These are phyloP conservation scores for Triticum turgidum DNA, from an alignment of 176 grass and related monocot genomes.

Conservation along the genomic window DNA sequence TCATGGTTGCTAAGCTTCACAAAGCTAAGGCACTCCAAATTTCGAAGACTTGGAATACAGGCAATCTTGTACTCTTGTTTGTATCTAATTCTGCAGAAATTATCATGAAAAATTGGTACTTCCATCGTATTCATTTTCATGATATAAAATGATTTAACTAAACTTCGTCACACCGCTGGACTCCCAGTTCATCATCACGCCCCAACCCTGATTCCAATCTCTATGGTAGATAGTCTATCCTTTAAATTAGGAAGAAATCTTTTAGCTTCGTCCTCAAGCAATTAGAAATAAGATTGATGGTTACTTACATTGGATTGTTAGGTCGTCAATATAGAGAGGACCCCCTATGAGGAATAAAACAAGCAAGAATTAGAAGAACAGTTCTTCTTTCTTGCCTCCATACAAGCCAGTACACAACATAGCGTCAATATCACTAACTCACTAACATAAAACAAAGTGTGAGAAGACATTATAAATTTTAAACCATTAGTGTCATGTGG, in stretches of 20 bases:
- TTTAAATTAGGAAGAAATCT: neutral
- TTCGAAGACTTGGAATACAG: neutral
- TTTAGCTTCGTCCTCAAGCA: neutral
- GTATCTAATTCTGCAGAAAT: neutral
- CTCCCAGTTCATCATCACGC: too few species aligned
- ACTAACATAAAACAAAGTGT: neutral
- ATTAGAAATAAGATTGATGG: neutral
- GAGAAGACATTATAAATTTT: neutral
- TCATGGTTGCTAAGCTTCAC: neutral
- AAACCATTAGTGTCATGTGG: neutral
- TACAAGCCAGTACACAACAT: neutral
- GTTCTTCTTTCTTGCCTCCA: neutral
- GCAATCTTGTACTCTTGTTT: neutral
- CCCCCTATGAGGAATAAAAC: neutral
- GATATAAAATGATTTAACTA: neutral
- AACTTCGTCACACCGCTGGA: neutral
- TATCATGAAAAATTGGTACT: neutral
- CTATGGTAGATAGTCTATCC: too few species aligned
- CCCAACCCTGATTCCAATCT: too few species aligned
- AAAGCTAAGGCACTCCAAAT: neutral
- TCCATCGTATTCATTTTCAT: neutral
- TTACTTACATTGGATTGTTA: neutral
- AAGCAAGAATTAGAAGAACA: neutral
- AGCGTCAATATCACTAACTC: neutral
- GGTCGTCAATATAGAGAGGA: neutral